A percentile compares a stretch with the other conserved stretches of the same genome.
Evolutionary conservation across 208 protist species (phyloP).

Genomic region (Kentomonas sorsogonicus): DNA sequence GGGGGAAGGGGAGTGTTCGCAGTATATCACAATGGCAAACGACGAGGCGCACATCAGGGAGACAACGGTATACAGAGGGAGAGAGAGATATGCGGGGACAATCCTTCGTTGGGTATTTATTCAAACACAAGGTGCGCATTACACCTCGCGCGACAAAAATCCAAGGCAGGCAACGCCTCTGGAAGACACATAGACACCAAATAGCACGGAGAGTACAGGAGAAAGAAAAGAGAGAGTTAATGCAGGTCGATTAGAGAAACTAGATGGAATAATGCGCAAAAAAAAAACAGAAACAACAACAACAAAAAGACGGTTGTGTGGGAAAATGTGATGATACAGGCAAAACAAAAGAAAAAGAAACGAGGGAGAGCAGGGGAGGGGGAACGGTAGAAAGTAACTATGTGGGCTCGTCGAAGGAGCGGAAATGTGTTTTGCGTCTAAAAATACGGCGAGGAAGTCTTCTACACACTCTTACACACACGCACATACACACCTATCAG

Average conservation of each 20-base stretch:
- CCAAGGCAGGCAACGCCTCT: background rate
- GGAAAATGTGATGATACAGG: too few relatives aligned
- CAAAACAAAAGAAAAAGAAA: conserved; percentile 10
- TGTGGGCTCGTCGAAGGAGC: background rate
- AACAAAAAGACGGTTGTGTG: too few relatives aligned
- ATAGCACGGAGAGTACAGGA: background rate
- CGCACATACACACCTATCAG: background rate
- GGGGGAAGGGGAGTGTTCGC: too few relatives aligned
- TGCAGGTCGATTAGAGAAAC: conserved; percentile 1
- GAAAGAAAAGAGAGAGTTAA: conserved; percentile 17
- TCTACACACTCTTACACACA: background rate
- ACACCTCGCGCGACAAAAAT: background rate
- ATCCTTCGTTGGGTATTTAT: background rate
- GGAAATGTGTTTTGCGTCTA: background rate
- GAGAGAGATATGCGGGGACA: background rate
- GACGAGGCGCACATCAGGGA: background rate
- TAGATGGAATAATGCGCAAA: background rate
- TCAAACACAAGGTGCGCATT: background rate
- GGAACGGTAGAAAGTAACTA: conserved; percentile 1
- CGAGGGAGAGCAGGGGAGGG: conserved; percentile 6
- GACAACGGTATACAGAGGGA: background rate
- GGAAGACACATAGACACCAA: background rate
- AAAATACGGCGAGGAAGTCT: background rate
- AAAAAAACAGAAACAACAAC: background rate
- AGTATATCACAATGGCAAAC: background rate